Evolutionary conservation across 805 yeast species (phyloP).

Genomic region (Candida krabiensis): DNA sequence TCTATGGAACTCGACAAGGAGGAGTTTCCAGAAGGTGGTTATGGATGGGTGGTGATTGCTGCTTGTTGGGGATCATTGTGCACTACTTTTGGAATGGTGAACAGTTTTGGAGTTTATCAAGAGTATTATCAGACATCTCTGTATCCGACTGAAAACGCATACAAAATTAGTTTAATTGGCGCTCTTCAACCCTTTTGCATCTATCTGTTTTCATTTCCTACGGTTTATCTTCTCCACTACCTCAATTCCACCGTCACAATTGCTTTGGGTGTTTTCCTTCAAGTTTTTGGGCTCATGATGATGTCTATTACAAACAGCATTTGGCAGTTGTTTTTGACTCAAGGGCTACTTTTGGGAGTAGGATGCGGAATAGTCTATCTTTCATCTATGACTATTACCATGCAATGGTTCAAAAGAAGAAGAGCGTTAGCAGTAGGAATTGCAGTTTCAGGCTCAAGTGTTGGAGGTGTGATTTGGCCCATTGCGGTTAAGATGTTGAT

Average conservation of each 20-base stretch:
- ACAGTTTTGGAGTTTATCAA: constrained; percentile 58
- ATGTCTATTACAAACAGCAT: constrained; percentile 53
- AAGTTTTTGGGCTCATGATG: constrained; percentile 46
- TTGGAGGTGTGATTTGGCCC: constrained; percentile 49
- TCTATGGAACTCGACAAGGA: constrained; percentile 25
- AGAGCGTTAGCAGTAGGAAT: constrained; percentile 50
- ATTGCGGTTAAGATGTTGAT: constrained; percentile 46
- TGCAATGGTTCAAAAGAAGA: constrained; percentile 63
- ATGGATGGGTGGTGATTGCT: constrained; percentile 53
- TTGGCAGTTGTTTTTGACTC: constrained; percentile 68
- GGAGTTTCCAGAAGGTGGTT: constrained; percentile 52
- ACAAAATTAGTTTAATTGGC: constrained; percentile 52
- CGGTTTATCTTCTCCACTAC: constrained; percentile 40
- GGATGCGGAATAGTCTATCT: constrained; percentile 55
- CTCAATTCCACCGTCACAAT: constrained; percentile 40
- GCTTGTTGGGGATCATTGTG: constrained; percentile 43
- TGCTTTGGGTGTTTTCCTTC: constrained; percentile 42
- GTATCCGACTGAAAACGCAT: constrained; percentile 43
- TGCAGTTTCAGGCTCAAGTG: constrained; percentile 47
- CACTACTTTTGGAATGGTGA: constrained; percentile 57
- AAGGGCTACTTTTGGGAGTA: constrained; percentile 60
- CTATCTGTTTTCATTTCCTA: constrained; percentile 45
- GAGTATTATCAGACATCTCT: constrained; percentile 40
- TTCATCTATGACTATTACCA: constrained; percentile 57
- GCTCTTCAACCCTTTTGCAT: constrained; percentile 46